Evolutionary conservation across 495 filamentous ascomycete species (phyloP).

Genomic region (Echria macrotheca): DNA sequence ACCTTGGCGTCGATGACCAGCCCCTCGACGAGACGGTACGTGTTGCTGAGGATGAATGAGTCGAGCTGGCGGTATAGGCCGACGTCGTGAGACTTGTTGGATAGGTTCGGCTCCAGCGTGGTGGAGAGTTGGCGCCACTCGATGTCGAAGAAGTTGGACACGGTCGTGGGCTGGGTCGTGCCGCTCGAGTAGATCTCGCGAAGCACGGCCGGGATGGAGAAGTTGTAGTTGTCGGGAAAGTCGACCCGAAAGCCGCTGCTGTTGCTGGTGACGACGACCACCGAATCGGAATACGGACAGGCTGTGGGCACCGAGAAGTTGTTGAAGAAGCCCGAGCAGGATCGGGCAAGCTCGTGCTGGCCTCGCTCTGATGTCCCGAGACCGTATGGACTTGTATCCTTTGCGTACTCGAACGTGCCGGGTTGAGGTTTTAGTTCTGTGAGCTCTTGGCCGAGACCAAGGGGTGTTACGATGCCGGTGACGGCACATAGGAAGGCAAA

Average conservation of each 20-base stretch:
- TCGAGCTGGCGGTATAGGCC: constrained; percentile 22
- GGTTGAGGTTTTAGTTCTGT: neutral
- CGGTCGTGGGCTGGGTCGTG: constrained; percentile 17
- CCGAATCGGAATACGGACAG: neutral
- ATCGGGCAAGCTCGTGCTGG: neutral
- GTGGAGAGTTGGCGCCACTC: constrained; percentile 30
- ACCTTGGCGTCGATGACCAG: constrained; percentile 36
- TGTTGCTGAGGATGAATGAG: constrained; percentile 28
- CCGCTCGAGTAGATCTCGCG: constrained; percentile 32
- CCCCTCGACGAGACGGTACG: constrained; percentile 32
- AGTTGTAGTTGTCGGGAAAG: constrained; percentile 15
- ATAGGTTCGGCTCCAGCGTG: neutral
- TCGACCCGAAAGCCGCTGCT: neutral
- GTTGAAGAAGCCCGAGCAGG: neutral
- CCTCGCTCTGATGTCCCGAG: constrained; percentile 6
- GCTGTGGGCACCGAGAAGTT: neutral
- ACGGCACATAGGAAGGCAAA: neutral
- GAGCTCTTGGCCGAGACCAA: constrained; percentile 10
- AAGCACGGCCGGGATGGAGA: constrained; percentile 23
- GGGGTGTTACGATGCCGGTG: constrained; percentile 12
- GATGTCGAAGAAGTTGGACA: constrained; percentile 40
- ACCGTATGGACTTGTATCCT: constrained; percentile 6
- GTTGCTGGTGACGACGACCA: neutral
- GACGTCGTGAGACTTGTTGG: constrained; percentile 10
- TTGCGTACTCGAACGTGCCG: constrained; percentile 4